phyloP scores from a whole-genome alignment of 768 basidiomycete species.

The Xerocomellus intermedius region DNA sequence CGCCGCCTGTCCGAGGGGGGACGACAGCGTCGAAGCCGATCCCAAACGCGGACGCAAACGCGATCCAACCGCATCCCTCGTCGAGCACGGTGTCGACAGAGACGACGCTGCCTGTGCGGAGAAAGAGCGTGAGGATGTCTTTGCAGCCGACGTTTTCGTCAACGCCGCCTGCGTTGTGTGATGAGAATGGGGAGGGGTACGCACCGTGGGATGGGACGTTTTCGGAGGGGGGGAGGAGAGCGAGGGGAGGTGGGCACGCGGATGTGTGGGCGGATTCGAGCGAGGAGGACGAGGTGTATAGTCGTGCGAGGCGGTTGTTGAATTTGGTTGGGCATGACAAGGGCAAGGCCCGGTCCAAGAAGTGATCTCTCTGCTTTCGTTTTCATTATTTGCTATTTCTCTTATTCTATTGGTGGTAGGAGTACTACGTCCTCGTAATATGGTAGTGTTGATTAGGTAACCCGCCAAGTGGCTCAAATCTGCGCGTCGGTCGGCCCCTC shows the following conservation, averaged over 20 bases:
- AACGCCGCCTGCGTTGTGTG: slow-evolving; percentile 62
- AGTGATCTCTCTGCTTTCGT: neutral
- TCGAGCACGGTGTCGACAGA: slow-evolving; percentile 16
- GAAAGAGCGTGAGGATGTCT: slow-evolving; percentile 79
- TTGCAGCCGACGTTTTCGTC: slow-evolving; percentile 73
- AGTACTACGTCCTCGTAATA: too few species aligned
- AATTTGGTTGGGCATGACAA: slow-evolving; percentile 39
- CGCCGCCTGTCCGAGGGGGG: neutral
- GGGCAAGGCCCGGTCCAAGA: slow-evolving; percentile 6
- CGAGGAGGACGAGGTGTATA: slow-evolving; percentile 71
- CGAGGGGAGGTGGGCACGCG: slow-evolving; percentile 3
- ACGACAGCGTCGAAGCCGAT: neutral
- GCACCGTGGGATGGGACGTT: slow-evolving; percentile 10
- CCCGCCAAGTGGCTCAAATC: neutral
- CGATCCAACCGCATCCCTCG: neutral
- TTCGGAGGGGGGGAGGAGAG: slow-evolving; percentile 1
- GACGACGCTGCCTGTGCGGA: slow-evolving; percentile 22
- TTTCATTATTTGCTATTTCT: neutral
- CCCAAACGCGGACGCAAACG: neutral
- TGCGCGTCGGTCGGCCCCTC: neutral
- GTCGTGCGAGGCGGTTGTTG: slow-evolving; percentile 54
- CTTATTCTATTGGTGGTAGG: neutral
- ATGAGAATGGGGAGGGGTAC: slow-evolving; percentile 39
- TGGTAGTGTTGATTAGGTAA: slow-evolving; percentile 13
- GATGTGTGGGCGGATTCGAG: slow-evolving; percentile 75